phyloP scores from a whole-genome alignment of 1,284 basidiomycete genomes.

The Ceratobasidium sp. region DNA sequence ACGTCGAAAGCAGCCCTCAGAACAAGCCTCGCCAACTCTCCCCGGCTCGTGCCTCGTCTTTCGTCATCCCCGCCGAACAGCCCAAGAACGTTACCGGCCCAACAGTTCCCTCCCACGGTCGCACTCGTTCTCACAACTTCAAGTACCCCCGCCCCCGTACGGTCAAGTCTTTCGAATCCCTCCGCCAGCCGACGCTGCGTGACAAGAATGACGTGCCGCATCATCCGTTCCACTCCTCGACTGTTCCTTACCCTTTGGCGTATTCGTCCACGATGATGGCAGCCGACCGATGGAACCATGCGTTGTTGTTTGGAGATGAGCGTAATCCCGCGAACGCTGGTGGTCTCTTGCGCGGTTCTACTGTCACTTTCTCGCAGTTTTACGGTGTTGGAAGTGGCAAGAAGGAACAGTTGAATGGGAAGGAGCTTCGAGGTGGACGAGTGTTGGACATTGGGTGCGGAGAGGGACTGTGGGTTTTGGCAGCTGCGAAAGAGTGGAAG shows the following conservation, averaged over 20 bases:
- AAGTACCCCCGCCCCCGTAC: slow-evolving; percentile 20
- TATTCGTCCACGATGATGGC: slow-evolving; percentile 39
- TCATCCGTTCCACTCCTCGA: slow-evolving; percentile 18
- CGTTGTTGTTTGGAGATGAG: slow-evolving; percentile 40
- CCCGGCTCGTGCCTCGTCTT: slow-evolving; percentile 7
- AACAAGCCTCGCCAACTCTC: slow-evolving; percentile 8
- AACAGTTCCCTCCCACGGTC: slow-evolving; percentile 17
- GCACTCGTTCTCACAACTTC: slow-evolving; percentile 33
- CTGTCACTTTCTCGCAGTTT: slow-evolving; percentile 43
- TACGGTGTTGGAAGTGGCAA: slow-evolving; percentile 42
- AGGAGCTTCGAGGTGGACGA: slow-evolving; percentile 35
- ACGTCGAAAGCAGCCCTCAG: not conserved
- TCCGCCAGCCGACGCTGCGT: slow-evolving; percentile 26
- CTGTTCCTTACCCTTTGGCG: slow-evolving; percentile 30
- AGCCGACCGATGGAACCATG: slow-evolving; percentile 43
- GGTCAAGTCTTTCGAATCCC: slow-evolving; percentile 20
- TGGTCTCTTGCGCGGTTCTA: slow-evolving; percentile 41
- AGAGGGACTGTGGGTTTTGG: slow-evolving; percentile 41
- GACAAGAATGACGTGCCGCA: slow-evolving; percentile 38
- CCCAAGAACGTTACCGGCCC: slow-evolving; percentile 16
- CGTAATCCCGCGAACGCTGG: slow-evolving; percentile 31
- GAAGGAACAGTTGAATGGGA: slow-evolving; percentile 39
- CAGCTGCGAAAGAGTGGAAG: slow-evolving; percentile 43
- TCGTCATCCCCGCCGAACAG: not conserved
- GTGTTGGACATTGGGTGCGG: slow-evolving; percentile 40